phyloP scores from a whole-genome alignment of 768 basidiomycete genomes.

The Sistotremastrum suecicum region DNA sequence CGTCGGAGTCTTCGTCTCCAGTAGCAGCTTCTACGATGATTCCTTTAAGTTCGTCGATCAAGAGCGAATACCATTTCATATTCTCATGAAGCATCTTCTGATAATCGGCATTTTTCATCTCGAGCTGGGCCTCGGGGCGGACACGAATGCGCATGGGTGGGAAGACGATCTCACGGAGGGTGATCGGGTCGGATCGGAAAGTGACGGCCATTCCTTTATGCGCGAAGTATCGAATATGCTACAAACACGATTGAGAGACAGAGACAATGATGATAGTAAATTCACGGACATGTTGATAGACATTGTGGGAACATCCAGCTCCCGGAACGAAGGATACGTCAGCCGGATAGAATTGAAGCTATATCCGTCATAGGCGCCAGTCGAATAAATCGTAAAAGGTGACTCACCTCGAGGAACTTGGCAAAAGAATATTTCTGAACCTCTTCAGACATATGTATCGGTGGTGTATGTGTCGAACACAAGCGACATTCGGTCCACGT shows the following conservation, averaged over 20 bases:
- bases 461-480: constrained; percentile 68
- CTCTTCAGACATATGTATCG: constrained; percentile 81
- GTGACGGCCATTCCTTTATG: constrained; percentile 72
- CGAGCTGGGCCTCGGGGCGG: constrained; percentile 73
- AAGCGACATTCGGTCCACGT: constrained; percentile 85
- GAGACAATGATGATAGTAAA: too few species aligned
- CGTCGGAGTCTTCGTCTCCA: constrained; percentile 61
- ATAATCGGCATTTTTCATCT: constrained; percentile 88
- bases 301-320: constrained; percentile 87
- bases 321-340: constrained; percentile 75
- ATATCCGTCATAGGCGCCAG: too few species aligned
- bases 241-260: too few species aligned
- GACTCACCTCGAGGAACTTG: constrained; percentile 64
- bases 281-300: constrained; percentile 47
- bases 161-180: constrained; percentile 75
- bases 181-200: constrained; percentile 75
- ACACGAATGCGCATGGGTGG: constrained; percentile 81
- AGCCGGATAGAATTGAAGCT: constrained; percentile 84
- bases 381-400: too few species aligned
- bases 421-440: constrained; percentile 91
- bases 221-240: constrained; percentile 81
- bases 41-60: constrained; percentile 62
- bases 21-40: constrained; percentile 70
- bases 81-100: constrained; percentile 61
- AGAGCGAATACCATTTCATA: constrained; percentile 54